These are phyloP conservation scores for Aspergillus coremiiformis DNA, from an alignment of 495 filamentous ascomycete genomes.

Conservation along the genomic window DNA sequence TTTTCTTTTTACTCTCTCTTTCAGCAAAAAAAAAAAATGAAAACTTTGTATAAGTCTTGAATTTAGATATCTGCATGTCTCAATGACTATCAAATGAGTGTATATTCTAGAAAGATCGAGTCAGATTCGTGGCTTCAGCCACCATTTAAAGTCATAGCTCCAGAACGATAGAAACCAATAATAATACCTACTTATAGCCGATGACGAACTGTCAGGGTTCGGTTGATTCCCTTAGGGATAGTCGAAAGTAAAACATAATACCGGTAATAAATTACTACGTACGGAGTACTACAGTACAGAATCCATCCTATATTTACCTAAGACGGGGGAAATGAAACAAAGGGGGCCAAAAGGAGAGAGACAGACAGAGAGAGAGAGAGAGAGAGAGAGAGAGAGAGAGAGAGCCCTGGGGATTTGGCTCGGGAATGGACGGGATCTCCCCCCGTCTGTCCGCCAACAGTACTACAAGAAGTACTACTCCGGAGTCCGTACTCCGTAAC, in stretches of 20 bases:
- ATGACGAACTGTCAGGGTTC: background rate
- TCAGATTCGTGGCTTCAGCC: background rate
- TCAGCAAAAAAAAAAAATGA: background rate
- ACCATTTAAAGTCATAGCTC: background rate
- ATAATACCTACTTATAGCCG: no score
- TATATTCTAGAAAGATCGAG: background rate
- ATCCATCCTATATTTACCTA: no score
- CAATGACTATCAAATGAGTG: background rate
- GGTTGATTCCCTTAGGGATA: background rate
- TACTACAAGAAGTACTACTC: no score
- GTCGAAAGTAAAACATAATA: background rate
- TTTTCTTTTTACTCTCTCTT: no score
- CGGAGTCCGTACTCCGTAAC: no score
- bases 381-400: no score
- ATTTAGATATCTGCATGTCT: background rate
- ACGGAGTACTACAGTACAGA: no score
- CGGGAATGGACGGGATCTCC: constrained; percentile 3
- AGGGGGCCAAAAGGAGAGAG: background rate
- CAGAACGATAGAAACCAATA: background rate
- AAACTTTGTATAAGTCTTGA: background rate
- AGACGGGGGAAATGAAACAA: background rate
- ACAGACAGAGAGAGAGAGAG: no score
- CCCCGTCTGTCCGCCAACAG: background rate
- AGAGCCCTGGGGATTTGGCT: no score
- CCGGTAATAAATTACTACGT: background rate